A percentile compares a stretch with the other conserved stretches of the same genome.
Evolutionary conservation across 495 filamentous ascomycete genomes (phyloP).

Genomic region (Penicillium verhagenii): DNA sequence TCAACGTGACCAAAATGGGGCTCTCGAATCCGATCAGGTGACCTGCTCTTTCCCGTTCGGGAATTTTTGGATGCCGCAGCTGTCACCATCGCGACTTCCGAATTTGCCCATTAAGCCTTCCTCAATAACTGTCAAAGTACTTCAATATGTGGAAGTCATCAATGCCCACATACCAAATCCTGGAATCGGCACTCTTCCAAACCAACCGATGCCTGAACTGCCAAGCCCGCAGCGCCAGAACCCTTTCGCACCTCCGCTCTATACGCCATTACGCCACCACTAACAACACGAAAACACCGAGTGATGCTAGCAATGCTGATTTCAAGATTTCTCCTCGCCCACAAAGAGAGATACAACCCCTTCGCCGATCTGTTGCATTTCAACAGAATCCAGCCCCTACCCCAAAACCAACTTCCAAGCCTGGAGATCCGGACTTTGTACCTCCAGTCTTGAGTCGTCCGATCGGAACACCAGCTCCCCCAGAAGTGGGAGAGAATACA

Average conservation of each 20-base stretch:
- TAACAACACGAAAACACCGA: constrained; percentile 5
- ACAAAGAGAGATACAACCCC: constrained; percentile 1
- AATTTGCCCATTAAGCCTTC: not conserved
- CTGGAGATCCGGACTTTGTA: constrained; percentile 59
- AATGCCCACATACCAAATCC: constrained; percentile 11
- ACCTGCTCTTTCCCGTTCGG: not conserved
- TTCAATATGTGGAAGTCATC: constrained; percentile 37
- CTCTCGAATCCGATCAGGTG: not conserved
- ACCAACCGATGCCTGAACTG: constrained; percentile 39
- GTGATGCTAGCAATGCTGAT: constrained; percentile 1
- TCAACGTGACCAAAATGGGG: too few relatives aligned
- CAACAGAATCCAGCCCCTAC: constrained; percentile 29
- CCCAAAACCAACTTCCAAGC: constrained; percentile 21
- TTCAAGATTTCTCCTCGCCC: not conserved
- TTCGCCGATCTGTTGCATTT: constrained; percentile 26
- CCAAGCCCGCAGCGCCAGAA: constrained; percentile 34
- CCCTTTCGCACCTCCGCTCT: constrained; percentile 19
- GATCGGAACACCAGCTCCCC: constrained; percentile 74
- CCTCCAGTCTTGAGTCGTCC: constrained; percentile 73
- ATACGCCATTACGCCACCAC: constrained; percentile 36
- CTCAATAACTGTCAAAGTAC: not conserved
- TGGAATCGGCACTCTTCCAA: constrained; percentile 28
- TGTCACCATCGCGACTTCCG: not conserved
- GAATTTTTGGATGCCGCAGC: constrained; percentile 6
- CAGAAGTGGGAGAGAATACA: constrained; percentile 72